Conservation (phyloP, 1,284 basidiomycete genomes). For the Microbotryomycetes sp. region DNA sequence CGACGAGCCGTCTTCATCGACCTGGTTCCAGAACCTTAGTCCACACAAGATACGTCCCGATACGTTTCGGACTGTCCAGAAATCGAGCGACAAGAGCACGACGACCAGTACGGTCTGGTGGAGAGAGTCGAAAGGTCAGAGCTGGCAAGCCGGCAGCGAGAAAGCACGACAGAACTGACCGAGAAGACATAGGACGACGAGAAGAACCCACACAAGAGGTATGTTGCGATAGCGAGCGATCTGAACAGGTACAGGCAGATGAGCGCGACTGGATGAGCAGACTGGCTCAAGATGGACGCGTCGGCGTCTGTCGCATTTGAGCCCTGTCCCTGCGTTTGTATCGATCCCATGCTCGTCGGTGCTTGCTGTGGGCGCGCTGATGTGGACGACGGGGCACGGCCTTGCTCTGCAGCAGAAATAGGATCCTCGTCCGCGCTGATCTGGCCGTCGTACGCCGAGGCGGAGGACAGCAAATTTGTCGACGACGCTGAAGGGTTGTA, state of each 20-base stretch:
- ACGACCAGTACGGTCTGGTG: slow-evolving; percentile 79
- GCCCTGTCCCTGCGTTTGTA: not conserved
- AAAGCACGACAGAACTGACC: slow-evolving; percentile 47
- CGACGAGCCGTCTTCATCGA: slow-evolving; percentile 90
- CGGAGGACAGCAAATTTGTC: slow-evolving; percentile 11
- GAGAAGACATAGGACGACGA: slow-evolving; percentile 83
- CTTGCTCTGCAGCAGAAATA: slow-evolving; percentile 6
- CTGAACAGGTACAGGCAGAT: slow-evolving; percentile 81
- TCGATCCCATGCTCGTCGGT: slow-evolving; percentile 8
- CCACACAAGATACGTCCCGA: slow-evolving; percentile 84
- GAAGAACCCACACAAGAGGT: slow-evolving; percentile 75
- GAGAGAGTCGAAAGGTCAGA: slow-evolving; percentile 77
- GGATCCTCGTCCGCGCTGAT: slow-evolving; percentile 23
- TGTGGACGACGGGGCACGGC: not conserved
- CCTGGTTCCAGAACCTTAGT: slow-evolving; percentile 92
- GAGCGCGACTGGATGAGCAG: slow-evolving; percentile 63
- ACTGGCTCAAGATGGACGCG: not conserved
- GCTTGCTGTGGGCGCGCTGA: not conserved
- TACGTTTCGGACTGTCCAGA: slow-evolving; percentile 95
- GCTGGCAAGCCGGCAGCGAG: slow-evolving; percentile 35
- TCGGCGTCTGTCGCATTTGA: not conserved
- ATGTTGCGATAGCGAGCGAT: slow-evolving; percentile 71
- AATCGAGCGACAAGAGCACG: slow-evolving; percentile 84
- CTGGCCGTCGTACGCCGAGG: slow-evolving; percentile 5
- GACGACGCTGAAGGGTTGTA: slow-evolving; percentile 23